Percentiles rank a stretch among this genome's conserved stretches.
These are phyloP conservation scores for Staphylotrichum tortipilum DNA, from an alignment of 495 filamentous ascomycete genomes.

Conservation along the genomic window DNA sequence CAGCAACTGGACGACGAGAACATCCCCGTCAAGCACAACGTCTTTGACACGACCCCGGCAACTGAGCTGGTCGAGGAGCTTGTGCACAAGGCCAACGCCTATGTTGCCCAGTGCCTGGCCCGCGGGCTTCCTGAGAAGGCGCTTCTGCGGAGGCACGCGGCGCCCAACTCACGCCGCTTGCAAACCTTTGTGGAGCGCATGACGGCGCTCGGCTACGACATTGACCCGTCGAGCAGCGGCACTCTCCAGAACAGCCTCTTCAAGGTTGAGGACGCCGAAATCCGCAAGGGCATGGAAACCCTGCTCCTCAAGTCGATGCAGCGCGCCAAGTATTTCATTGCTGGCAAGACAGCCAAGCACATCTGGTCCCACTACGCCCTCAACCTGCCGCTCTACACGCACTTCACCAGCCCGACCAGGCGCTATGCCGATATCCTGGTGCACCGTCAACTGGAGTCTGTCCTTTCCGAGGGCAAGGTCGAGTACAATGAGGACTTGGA, in stretches of 20 bases:
- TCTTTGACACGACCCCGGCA: slow-evolving; percentile 82
- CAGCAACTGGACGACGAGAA: slow-evolving; percentile 98
- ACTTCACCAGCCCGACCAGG: slow-evolving; percentile 92
- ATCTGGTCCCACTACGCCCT: slow-evolving; percentile 80
- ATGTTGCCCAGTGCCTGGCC: slow-evolving; percentile 77
- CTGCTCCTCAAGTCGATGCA: slow-evolving; percentile 88
- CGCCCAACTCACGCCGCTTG: slow-evolving; percentile 79
- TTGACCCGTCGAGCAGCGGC: slow-evolving; percentile 84
- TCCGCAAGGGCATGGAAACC: slow-evolving; percentile 97
- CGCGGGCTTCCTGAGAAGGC: slow-evolving; percentile 82
- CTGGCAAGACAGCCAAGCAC: slow-evolving; percentile 61
- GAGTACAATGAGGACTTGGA: slow-evolving; percentile 90
- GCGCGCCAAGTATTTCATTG: slow-evolving; percentile 88
- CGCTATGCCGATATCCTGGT: slow-evolving; percentile 93
- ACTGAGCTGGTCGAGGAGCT: slow-evolving; percentile 94
- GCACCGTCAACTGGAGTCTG: slow-evolving; percentile 85
- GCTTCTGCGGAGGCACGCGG: slow-evolving; percentile 74
- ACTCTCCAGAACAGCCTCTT: slow-evolving; percentile 88
- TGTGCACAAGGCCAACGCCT: slow-evolving; percentile 78
- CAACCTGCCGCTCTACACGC: slow-evolving; percentile 90
- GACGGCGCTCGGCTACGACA: slow-evolving; percentile 78
- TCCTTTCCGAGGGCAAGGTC: slow-evolving; percentile 69
- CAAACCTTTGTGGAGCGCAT: slow-evolving; percentile 88
- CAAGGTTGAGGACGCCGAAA: slow-evolving; percentile 72
- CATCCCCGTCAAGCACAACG: slow-evolving; percentile 89